A percentile compares a stretch with the other conserved stretches of the same genome.
These are phyloP conservation scores for Trichoderma erinaceum DNA, from an alignment of 495 filamentous ascomycete genomes.

Conservation along the genomic window DNA sequence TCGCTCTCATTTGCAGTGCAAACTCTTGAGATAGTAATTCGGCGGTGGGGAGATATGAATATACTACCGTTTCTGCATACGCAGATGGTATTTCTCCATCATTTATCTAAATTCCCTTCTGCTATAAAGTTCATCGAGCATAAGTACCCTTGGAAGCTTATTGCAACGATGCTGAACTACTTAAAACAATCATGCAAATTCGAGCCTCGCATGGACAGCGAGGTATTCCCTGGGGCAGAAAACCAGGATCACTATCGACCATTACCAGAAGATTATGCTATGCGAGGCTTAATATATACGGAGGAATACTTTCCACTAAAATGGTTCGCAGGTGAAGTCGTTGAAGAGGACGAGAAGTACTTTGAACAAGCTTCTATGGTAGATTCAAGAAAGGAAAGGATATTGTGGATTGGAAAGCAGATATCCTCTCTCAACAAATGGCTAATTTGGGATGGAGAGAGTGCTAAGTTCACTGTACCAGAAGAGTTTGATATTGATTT, in stretches of 20 bases:
- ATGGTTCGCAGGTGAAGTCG: constrained; percentile 63
- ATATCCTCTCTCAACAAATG: constrained; percentile 42
- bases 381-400: constrained; percentile 61
- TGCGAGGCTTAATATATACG: constrained; percentile 70
- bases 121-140: constrained; percentile 42
- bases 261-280: constrained; percentile 75
- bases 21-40: constrained; percentile 48
- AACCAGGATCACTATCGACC: constrained; percentile 49
- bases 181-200: constrained; percentile 40
- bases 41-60: constrained; percentile 55
- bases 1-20: constrained; percentile 26
- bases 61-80: constrained; percentile 63
- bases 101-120: constrained; percentile 45
- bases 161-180: constrained; percentile 62
- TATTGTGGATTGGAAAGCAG: constrained; percentile 61
- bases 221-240: constrained; percentile 47
- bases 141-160: constrained; percentile 58
- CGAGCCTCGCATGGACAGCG: constrained; percentile 39
- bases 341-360: constrained; percentile 72
- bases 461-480: constrained; percentile 30
- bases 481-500: constrained; percentile 2
- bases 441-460: constrained; percentile 30
- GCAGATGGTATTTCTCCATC: constrained; percentile 62
- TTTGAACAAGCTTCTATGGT: constrained; percentile 62
- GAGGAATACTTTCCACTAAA: constrained; percentile 58